Conservation (phyloP, 1,139 yeast genomes). For the Sugiyamaella neomexicana region DNA sequence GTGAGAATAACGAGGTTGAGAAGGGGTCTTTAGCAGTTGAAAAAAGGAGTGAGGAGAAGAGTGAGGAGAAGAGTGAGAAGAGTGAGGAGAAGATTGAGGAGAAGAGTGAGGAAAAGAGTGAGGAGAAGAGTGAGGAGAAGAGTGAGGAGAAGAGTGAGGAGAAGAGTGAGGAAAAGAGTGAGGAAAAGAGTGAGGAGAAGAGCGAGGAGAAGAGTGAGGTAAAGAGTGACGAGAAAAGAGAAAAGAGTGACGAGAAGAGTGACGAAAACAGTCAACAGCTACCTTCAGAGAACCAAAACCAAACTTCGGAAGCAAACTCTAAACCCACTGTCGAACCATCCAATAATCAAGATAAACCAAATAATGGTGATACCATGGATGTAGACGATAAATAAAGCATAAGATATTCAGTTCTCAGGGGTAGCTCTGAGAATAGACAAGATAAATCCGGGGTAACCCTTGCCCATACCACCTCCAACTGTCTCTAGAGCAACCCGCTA, state of each 20-base stretch:
- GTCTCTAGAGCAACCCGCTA: background rate
- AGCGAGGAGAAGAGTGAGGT: background rate
- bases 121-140: background rate
- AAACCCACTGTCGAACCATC: too few relatives aligned
- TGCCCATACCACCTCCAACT: background rate
- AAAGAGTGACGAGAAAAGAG: background rate
- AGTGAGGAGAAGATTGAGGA: background rate
- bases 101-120: background rate
- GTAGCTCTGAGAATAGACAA: too few relatives aligned
- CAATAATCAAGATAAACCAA: too few relatives aligned
- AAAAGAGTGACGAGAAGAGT: background rate
- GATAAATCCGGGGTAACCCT: background rate
- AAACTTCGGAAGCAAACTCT: background rate
- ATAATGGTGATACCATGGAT: background rate
- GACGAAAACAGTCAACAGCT: background rate
- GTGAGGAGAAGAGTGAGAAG: conserved; percentile 13
- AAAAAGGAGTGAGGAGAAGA: conserved; percentile 9
- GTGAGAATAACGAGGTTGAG: conserved; percentile 7
- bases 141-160: background rate
- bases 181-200: background rate
- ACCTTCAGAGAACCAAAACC: too few relatives aligned
- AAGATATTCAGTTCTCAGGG: background rate
- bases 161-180: background rate
- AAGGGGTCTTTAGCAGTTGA: conserved; percentile 1
- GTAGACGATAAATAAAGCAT: background rate